Percentiles rank a stretch among this genome's conserved stretches.
Conservation (phyloP, 2,329 filamentous ascomycete species). For the Phoma sp. region DNA sequence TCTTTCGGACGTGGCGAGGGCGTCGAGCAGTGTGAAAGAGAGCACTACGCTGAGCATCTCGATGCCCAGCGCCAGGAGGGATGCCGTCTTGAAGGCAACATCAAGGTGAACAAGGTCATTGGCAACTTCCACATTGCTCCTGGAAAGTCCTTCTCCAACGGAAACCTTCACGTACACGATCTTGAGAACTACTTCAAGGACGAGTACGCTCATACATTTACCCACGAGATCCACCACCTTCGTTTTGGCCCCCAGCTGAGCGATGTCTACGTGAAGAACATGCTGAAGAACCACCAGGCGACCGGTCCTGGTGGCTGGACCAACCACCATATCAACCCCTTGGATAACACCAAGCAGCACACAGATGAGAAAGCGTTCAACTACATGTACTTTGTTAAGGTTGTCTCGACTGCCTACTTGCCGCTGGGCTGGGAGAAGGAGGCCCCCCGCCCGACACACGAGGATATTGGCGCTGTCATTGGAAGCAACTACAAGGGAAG, state of each 20-base stretch:
- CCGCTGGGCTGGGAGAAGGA: constrained; percentile 83
- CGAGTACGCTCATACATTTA: constrained; percentile 77
- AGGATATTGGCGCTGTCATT: constrained; percentile 54
- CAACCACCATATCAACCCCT: constrained; percentile 89
- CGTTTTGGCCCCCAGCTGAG: constrained; percentile 93
- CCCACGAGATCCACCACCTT: constrained; percentile 84
- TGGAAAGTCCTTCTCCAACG: constrained; percentile 92
- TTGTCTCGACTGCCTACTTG: constrained; percentile 93
- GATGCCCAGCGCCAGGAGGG: constrained; percentile 89
- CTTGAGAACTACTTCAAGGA: constrained; percentile 92
- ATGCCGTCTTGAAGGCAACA: constrained; percentile 87
- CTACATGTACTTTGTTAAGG: constrained; percentile 99
- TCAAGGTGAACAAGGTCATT: constrained; percentile 97
- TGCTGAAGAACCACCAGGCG: constrained; percentile 52
- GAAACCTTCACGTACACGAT: constrained; percentile 97
- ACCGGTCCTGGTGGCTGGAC: constrained; percentile 71
- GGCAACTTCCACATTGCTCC: constrained; percentile 99
- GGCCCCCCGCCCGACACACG: constrained; percentile 41
- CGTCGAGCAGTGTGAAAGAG: constrained; percentile 92
- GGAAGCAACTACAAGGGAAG: constrained; percentile 73
- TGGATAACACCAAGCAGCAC: constrained; percentile 78
- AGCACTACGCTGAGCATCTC: constrained; percentile 89
- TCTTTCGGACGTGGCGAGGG: constrained; percentile 90
- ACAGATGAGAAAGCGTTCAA: constrained; percentile 87
- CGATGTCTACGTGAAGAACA: constrained; percentile 62